Conservation (phyloP, 2,329 filamentous ascomycete species). For the Fusarium setosum region DNA sequence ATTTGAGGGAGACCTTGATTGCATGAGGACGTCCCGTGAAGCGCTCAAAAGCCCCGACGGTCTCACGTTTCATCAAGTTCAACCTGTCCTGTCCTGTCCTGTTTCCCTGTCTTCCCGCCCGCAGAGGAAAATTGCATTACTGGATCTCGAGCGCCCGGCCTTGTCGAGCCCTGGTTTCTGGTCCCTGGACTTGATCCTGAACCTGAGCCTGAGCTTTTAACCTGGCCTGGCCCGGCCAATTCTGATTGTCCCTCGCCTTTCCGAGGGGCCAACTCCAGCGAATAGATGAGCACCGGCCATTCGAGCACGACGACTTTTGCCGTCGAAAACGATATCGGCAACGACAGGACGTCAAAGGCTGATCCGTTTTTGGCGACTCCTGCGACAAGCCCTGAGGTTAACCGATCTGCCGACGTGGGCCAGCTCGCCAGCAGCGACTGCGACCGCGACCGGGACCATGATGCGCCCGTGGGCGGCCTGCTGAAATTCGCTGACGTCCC, state of each 20-base stretch:
- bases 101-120: slow-evolving; percentile 9
- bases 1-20: slow-evolving; percentile 20
- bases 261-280: slow-evolving; percentile 32
- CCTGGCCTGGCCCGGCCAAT: slow-evolving; percentile 25
- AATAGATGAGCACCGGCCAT: slow-evolving; percentile 40
- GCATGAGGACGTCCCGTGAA: slow-evolving; percentile 30
- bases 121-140: slow-evolving; percentile 17
- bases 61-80: slow-evolving; percentile 24
- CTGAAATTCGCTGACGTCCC: slow-evolving; percentile 46
- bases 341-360: slow-evolving; percentile 16
- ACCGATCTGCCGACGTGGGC: slow-evolving; percentile 31
- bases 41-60: slow-evolving; percentile 10
- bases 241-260: slow-evolving; percentile 31
- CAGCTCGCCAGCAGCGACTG: slow-evolving; percentile 29
- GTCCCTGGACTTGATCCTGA: slow-evolving; percentile 11
- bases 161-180: slow-evolving; percentile 26
- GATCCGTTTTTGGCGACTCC: slow-evolving; percentile 28
- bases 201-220: slow-evolving; percentile 26
- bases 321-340: slow-evolving; percentile 27
- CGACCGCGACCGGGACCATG: slow-evolving; percentile 40
- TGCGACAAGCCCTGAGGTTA: slow-evolving; percentile 24
- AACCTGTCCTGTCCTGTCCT: slow-evolving; percentile 38
- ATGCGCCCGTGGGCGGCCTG: slow-evolving; percentile 39
- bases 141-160: slow-evolving; percentile 16
- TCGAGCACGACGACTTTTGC: slow-evolving; percentile 37